phyloP scores from a whole-genome alignment of 306 rosid species.

The Cyamopsis tetragonoloba region DNA sequence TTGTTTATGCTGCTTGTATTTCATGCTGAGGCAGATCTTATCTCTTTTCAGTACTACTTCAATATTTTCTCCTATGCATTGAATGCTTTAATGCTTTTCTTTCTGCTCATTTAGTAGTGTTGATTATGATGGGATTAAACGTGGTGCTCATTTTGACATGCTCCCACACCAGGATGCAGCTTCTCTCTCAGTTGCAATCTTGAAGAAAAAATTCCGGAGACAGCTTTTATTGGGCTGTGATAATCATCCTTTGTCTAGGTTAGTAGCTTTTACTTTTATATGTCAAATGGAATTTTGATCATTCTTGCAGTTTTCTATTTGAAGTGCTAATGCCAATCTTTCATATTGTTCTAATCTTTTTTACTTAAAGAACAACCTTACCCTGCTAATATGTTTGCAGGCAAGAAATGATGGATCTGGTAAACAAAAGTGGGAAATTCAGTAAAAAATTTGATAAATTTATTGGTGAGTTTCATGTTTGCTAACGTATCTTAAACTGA shows the following conservation, averaged over 20 bases:
- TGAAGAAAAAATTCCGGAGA: constrained; percentile 61
- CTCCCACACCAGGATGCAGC: constrained; percentile 77
- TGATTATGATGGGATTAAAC: constrained; percentile 16
- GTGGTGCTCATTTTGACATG: constrained; percentile 21
- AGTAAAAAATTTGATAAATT: constrained; percentile 63
- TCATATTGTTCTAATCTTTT: neutral
- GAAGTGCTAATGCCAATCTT: neutral
- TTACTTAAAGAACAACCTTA: constrained; percentile 3
- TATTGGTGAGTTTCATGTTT: constrained; percentile 49
- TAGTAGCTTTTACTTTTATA: neutral
- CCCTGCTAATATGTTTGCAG: constrained; percentile 42
- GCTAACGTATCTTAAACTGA: neutral
- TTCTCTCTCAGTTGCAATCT: constrained; percentile 69
- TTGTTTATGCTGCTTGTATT: neutral
- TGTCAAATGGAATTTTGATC: neutral
- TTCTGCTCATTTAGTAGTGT: neutral
- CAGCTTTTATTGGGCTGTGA: constrained; percentile 86
- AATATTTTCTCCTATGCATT: neutral
- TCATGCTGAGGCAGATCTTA: neutral
- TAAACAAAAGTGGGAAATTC: constrained; percentile 74
- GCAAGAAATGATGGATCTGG: constrained; percentile 88
- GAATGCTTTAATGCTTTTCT: neutral
- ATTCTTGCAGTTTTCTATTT: neutral
- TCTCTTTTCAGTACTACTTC: neutral
- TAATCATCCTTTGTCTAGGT: constrained; percentile 93